Base-by-base conservation (phyloP, 2,329 filamentous ascomycete genomes). In the Fusarium zealandicum region DNA sequence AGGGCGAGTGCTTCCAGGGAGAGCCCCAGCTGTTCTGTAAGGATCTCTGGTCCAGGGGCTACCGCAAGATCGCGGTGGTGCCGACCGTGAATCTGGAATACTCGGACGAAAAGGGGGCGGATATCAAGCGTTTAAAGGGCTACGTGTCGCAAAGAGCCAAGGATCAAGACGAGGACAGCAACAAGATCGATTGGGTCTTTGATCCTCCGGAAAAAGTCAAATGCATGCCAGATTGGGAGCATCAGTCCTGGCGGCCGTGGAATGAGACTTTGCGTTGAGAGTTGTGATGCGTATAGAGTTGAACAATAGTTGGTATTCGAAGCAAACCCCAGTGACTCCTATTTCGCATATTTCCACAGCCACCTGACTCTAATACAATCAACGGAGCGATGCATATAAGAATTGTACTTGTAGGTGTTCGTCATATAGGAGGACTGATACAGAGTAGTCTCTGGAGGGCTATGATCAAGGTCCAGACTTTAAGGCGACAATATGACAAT, bases 11-110 rank as follows among this genome's bases (percentile, higher is more conserved):
- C 51, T 72, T 67, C 10, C 77, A 80, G 56, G 82, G 82, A 3
- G 83, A 86, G 65, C 81, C 83, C 2, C 76, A 78, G 47, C 64
- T 85, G 10, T 80, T 86, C 36, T 81, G 80, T 57, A 85, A 85
- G 52, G 83, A 86, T 56, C 50, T 86, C 61, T 86, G 82, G 80
- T 73, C 63, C 12, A 58, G 66, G 5, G 80, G 80, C 3, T 76
- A 76, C 53, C 74, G 78, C 11, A 82, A 76, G 60, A 82, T 86
- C 55, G 82, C 82, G 0, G 80, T 84, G 1, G 74, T 86, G 9
- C 83, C 83, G 0, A 76, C 74, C 3, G 77, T 86, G 3, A 84
- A 82, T 57, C 68, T 86, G 2, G 82, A 79, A 53, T 85, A 86
- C 62, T 75, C 75, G 4, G 71, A 82, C 55, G 73, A 78, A 2